A percentile compares a stretch with the other conserved stretches of the same genome.
Evolutionary conservation across 164 flowering plant genomes (phyloP).

Genomic region (Magnolia officinalis): DNA sequence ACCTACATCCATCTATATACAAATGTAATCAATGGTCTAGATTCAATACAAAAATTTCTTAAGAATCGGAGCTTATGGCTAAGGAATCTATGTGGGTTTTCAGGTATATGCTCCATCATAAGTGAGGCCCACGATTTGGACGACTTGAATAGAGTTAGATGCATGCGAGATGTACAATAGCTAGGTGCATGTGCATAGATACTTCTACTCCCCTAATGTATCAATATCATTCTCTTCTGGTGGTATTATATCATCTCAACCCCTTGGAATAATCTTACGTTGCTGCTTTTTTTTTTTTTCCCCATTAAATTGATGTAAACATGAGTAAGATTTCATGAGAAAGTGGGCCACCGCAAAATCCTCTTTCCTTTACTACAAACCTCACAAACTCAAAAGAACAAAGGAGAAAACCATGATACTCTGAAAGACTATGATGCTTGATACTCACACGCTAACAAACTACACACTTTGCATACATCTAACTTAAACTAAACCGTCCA

Average conservation of each 20-base stretch:
- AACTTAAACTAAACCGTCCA: too few relatives aligned
- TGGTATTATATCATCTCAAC: background rate
- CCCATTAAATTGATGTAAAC: slow-evolving; percentile 27
- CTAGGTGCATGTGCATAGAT: background rate
- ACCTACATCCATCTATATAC: too few relatives aligned
- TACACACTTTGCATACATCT: too few relatives aligned
- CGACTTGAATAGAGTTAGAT: background rate
- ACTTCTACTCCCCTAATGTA: background rate
- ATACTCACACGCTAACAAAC: too few relatives aligned
- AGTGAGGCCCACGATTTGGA: background rate
- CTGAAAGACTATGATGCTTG: too few relatives aligned
- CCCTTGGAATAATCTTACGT: background rate
- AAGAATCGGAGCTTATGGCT: background rate
- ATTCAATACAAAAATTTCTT: too few relatives aligned
- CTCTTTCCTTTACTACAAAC: background rate
- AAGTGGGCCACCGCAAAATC: slow-evolving; percentile 16
- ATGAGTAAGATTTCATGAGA: slow-evolving; percentile 27
- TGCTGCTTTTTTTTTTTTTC: too few relatives aligned
- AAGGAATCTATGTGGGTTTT: background rate
- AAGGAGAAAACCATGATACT: too few relatives aligned
- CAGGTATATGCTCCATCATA: background rate
- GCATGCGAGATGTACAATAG: background rate
- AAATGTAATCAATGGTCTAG: too few relatives aligned
- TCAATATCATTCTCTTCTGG: background rate
- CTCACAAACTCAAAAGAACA: too few relatives aligned